A percentile compares a stretch with the other conserved stretches of the same genome.
These are phyloP conservation scores for Colletotrichum somersetense DNA, from an alignment of 2,329 filamentous ascomycete species.

Conservation along the genomic window DNA sequence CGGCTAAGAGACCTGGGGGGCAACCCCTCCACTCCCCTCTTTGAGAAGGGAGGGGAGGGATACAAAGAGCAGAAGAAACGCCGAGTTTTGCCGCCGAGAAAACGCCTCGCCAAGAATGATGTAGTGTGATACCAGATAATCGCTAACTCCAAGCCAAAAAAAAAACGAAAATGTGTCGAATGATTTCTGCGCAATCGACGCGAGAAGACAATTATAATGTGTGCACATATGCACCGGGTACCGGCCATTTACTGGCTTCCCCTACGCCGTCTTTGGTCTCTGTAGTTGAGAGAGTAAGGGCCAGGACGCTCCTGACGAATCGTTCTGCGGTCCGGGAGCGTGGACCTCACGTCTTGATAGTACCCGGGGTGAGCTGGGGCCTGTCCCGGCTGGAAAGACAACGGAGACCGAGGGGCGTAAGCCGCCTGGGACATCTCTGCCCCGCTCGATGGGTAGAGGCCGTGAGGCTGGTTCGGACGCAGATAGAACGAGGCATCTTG, in stretches of 20 bases:
- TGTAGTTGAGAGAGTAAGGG: conserved; percentile 36
- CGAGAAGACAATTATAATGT: not conserved
- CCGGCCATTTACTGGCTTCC: conserved; percentile 25
- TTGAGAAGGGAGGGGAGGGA: not conserved
- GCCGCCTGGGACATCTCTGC: conserved; percentile 32
- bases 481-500: conserved; percentile 34
- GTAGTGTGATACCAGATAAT: conserved; percentile 14
- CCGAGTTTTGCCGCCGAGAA: conserved; percentile 1
- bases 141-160: conserved; percentile 9
- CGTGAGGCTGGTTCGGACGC: conserved; percentile 22
- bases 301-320: conserved; percentile 35
- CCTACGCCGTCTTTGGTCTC: conserved; percentile 32
- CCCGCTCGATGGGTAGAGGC: conserved; percentile 25
- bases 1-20: conserved; percentile 9
- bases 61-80: not conserved
- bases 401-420: conserved; percentile 35
- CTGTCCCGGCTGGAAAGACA: conserved; percentile 14
- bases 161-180: not conserved
- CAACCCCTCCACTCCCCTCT: too few species aligned
- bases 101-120: conserved; percentile 36
- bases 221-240: not conserved
- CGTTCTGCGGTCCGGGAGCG: conserved; percentile 33
- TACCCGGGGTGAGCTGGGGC: conserved; percentile 13
- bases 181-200: not conserved
- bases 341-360: conserved; percentile 33